phyloP scores from a whole-genome alignment of 495 filamentous ascomycete genomes.

The Penicillium silybi region DNA sequence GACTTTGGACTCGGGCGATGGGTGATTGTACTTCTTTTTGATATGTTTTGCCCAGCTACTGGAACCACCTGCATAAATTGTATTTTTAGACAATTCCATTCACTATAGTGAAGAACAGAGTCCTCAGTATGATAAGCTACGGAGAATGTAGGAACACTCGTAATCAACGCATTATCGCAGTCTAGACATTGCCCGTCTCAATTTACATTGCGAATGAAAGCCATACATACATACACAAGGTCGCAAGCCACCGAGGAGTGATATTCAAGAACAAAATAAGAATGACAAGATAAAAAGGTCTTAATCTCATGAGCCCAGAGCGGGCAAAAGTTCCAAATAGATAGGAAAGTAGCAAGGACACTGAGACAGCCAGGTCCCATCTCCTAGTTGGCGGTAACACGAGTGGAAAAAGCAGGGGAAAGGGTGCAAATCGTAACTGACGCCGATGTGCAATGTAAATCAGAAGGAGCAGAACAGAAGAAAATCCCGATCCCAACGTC shows the following conservation, averaged over 20 bases:
- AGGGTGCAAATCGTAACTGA: constrained; percentile 7
- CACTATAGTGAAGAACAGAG: constrained; percentile 8
- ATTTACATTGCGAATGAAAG: constrained; percentile 27
- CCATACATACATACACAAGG: constrained; percentile 10
- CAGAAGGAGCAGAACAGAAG: constrained; percentile 2
- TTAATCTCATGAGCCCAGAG: constrained; percentile 11
- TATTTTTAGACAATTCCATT: constrained; percentile 50
- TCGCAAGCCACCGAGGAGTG: constrained; percentile 2
- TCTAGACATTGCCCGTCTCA: neutral
- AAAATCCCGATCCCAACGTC: constrained; percentile 1
- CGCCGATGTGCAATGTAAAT: constrained; percentile 15
- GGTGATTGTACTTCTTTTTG: constrained; percentile 18
- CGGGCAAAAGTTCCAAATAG: constrained; percentile 1
- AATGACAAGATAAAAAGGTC: constrained; percentile 5
- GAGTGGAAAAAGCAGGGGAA: neutral
- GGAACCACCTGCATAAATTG: constrained; percentile 46
- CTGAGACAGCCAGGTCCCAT: neutral
- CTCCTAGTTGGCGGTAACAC: neutral
- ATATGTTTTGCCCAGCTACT: constrained; percentile 14
- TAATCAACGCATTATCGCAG: neutral
- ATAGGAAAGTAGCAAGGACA: constrained; percentile 1
- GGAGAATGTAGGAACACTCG: neutral
- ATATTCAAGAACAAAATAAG: constrained; percentile 16
- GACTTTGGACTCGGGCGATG: constrained; percentile 12
- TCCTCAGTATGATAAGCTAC: neutral